phyloP scores from a whole-genome alignment of 2,329 filamentous ascomycete genomes.

The Aspergillus uvarum region DNA sequence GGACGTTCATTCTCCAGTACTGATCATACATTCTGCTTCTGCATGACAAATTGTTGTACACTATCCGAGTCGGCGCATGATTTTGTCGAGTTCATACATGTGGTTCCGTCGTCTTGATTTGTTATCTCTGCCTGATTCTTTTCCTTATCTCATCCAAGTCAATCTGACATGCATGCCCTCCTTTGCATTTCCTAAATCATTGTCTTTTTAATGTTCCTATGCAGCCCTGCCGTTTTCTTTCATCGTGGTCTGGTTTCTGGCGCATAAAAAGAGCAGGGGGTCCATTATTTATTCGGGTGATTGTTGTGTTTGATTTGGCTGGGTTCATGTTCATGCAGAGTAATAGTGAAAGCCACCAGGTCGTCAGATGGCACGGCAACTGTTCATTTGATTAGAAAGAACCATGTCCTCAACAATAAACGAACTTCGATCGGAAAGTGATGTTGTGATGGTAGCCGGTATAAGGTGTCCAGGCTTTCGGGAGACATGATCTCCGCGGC shows the following conservation, averaged over 20 bases:
- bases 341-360: slow-evolving; percentile 29
- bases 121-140: slow-evolving; percentile 16
- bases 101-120: background rate
- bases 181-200: slow-evolving; percentile 19
- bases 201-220: slow-evolving; percentile 22
- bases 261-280: slow-evolving; percentile 36
- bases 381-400: slow-evolving; percentile 17
- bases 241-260: slow-evolving; percentile 30
- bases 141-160: slow-evolving; percentile 22
- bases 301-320: slow-evolving; percentile 33
- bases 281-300: slow-evolving; percentile 33
- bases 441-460: no score
- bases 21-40: slow-evolving; percentile 26
- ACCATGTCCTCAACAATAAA: slow-evolving; percentile 24
- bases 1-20: slow-evolving; percentile 20
- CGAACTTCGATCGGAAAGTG: slow-evolving; percentile 10
- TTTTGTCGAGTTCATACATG: slow-evolving; percentile 17
- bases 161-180: slow-evolving; percentile 25
- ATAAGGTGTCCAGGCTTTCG: no score
- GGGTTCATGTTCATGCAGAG: slow-evolving; percentile 29
- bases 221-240: slow-evolving; percentile 16
- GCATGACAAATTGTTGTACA: slow-evolving; percentile 39
- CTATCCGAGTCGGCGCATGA: slow-evolving; percentile 29
- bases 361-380: slow-evolving; percentile 10
- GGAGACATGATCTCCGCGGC: background rate